These are phyloP conservation scores for Bipolaris bicolor DNA, from an alignment of 2,329 filamentous ascomycete genomes.

Conservation along the genomic window DNA sequence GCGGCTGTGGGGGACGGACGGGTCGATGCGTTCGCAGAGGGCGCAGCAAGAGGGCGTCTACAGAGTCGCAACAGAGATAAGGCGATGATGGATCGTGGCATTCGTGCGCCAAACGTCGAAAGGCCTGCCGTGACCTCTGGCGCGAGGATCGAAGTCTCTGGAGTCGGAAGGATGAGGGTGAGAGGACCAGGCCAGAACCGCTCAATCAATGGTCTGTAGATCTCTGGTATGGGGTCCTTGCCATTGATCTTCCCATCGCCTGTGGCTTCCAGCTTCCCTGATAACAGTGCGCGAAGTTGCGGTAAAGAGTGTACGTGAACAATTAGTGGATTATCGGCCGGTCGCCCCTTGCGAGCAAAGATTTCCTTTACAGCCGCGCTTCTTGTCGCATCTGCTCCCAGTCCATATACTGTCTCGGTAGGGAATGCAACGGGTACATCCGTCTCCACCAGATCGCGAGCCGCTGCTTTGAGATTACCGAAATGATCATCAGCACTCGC, in stretches of 20 bases:
- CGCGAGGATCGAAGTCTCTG: slow-evolving; percentile 72
- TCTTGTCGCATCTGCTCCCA: slow-evolving; percentile 94
- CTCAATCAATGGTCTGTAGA: slow-evolving; percentile 79
- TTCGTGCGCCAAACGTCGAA: slow-evolving; percentile 83
- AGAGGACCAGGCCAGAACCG: slow-evolving; percentile 94
- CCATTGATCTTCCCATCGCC: slow-evolving; percentile 7
- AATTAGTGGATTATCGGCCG: slow-evolving; percentile 94
- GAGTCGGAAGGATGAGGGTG: slow-evolving; percentile 85
- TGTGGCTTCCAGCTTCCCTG: slow-evolving; percentile 19
- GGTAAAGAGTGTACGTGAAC: slow-evolving; percentile 83
- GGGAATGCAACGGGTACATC: slow-evolving; percentile 89
- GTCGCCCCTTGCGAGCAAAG: slow-evolving; percentile 86
- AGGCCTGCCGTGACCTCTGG: slow-evolving; percentile 91
- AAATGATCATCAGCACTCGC: slow-evolving; percentile 55
- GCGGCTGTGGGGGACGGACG: slow-evolving; percentile 91
- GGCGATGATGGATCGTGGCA: slow-evolving; percentile 86
- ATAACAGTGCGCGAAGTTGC: slow-evolving; percentile 72
- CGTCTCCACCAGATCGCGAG: slow-evolving; percentile 66
- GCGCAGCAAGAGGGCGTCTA: slow-evolving; percentile 81
- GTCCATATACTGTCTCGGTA: slow-evolving; percentile 95
- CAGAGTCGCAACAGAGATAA: slow-evolving; percentile 82
- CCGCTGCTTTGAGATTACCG: slow-evolving; percentile 67
- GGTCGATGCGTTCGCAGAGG: slow-evolving; percentile 93
- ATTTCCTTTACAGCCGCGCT: slow-evolving; percentile 87
- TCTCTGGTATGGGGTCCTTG: slow-evolving; percentile 65